Percentiles rank a stretch among this genome's conserved stretches.
phyloP scores from a whole-genome alignment of 2,329 filamentous ascomycete species.

The Elsinoe batatas region DNA sequence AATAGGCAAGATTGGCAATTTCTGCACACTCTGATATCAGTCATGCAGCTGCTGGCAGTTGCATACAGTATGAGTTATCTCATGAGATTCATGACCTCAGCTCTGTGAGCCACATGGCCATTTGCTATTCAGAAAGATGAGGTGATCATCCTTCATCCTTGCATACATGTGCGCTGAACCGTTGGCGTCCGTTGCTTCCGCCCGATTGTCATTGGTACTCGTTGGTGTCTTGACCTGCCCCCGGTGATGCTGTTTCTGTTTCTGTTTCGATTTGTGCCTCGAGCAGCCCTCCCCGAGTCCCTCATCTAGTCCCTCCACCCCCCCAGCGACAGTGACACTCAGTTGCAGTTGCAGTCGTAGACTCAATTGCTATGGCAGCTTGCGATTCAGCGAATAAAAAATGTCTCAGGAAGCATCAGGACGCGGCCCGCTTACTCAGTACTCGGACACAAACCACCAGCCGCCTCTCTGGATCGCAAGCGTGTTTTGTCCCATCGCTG shows the following conservation, averaged over 20 bases:
- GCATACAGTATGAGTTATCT: no score
- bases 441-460: constrained; percentile 7
- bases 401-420: background rate
- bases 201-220: background rate
- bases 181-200: background rate
- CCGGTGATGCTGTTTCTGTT: no score
- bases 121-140: background rate
- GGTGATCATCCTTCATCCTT: constrained; percentile 6
- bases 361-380: background rate
- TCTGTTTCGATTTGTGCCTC: no score
- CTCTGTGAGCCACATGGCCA: no score
- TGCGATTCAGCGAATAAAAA: background rate
- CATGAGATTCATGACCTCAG: no score
- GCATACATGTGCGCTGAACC: background rate
- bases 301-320: no score
- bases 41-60: background rate
- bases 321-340: no score
- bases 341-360: no score
- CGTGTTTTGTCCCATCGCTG: constrained; percentile 6
- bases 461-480: constrained; percentile 8
- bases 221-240: no score
- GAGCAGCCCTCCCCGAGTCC: no score
- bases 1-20: constrained; percentile 4
- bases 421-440: constrained; percentile 2
- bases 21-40: background rate